Evolutionary conservation across 768 basidiomycete genomes (phyloP).

Genomic region (Dentipellis sp.): DNA sequence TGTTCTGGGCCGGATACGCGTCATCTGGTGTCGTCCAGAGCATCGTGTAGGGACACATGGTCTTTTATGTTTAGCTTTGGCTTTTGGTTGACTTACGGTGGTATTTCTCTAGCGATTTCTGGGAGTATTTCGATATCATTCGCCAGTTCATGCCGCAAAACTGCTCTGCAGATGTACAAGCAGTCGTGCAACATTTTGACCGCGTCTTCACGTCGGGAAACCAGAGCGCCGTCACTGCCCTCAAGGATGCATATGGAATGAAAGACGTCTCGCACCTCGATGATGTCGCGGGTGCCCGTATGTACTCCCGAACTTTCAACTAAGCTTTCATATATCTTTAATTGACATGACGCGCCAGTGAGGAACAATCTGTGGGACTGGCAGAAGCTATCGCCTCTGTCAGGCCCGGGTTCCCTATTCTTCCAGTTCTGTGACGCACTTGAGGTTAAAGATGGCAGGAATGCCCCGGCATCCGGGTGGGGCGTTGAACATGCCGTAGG

Average conservation of each 20-base stretch:
- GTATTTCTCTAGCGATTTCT: slow-evolving; percentile 31
- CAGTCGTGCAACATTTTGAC: slow-evolving; percentile 56
- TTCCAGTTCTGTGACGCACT: slow-evolving; percentile 58
- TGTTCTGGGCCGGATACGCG: slow-evolving; percentile 58
- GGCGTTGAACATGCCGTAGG: slow-evolving; percentile 50
- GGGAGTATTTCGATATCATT: slow-evolving; percentile 67
- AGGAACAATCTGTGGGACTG: slow-evolving; percentile 54
- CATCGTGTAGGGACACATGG: slow-evolving; percentile 26
- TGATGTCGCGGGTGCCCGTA: slow-evolving; percentile 55
- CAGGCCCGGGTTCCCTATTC: slow-evolving; percentile 38
- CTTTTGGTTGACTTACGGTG: slow-evolving; percentile 6
- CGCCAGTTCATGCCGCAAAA: slow-evolving; percentile 58
- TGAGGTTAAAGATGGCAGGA: slow-evolving; percentile 51
- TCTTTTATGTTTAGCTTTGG: slow-evolving; percentile 9
- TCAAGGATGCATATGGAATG: slow-evolving; percentile 55
- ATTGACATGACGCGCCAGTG: slow-evolving; percentile 9
- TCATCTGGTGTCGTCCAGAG: slow-evolving; percentile 63
- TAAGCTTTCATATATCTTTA: not conserved
- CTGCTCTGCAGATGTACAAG: slow-evolving; percentile 64
- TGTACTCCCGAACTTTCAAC: slow-evolving; percentile 12
- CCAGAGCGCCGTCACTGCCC: slow-evolving; percentile 33
- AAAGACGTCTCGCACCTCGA: slow-evolving; percentile 48
- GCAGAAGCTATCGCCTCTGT: slow-evolving; percentile 50
- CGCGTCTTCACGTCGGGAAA: slow-evolving; percentile 38
- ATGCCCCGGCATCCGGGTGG: slow-evolving; percentile 45